Percentiles rank a stretch among this genome's conserved stretches.
Conservation (phyloP, 208 protist genomes). For the Strigomonas culicis region DNA sequence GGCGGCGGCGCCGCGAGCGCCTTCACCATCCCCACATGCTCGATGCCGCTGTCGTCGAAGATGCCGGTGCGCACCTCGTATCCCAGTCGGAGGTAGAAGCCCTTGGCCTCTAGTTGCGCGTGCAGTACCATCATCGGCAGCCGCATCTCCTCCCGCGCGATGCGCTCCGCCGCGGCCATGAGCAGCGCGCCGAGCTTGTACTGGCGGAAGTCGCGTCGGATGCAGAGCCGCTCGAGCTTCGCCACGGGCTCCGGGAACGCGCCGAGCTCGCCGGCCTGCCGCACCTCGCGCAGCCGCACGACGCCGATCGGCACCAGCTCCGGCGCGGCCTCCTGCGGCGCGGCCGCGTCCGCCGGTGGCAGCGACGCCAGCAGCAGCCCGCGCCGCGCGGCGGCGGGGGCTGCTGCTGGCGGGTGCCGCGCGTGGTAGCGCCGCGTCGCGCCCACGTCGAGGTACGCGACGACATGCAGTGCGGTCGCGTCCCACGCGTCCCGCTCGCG, state of each 20-base stretch:
- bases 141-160: constrained; percentile 16
- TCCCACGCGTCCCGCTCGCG: constrained; percentile 17
- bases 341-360: too few relatives aligned
- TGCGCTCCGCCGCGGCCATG: constrained; percentile 21
- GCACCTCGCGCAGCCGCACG: constrained; percentile 10
- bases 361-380: neutral
- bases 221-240: constrained; percentile 27
- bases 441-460: constrained; percentile 25
- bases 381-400: neutral
- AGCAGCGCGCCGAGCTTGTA: constrained; percentile 13
- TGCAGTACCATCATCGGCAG: constrained; percentile 20
- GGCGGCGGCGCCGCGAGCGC: too few relatives aligned
- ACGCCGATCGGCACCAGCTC: constrained; percentile 9
- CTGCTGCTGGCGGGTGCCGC: too few relatives aligned
- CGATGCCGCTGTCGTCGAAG: constrained; percentile 16
- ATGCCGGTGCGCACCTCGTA: constrained; percentile 17
- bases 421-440: constrained; percentile 8
- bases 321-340: neutral
- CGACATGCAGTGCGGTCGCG: constrained; percentile 19
- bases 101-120: constrained; percentile 10
- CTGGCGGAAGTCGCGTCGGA: constrained; percentile 16
- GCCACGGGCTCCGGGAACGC: constrained; percentile 17
- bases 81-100: constrained; percentile 22
- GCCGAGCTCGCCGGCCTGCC: constrained; percentile 13
- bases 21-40: constrained; percentile 16